phyloP scores from a whole-genome alignment of 345 rosid species.

The Cardamine chenopodiifolia region DNA sequence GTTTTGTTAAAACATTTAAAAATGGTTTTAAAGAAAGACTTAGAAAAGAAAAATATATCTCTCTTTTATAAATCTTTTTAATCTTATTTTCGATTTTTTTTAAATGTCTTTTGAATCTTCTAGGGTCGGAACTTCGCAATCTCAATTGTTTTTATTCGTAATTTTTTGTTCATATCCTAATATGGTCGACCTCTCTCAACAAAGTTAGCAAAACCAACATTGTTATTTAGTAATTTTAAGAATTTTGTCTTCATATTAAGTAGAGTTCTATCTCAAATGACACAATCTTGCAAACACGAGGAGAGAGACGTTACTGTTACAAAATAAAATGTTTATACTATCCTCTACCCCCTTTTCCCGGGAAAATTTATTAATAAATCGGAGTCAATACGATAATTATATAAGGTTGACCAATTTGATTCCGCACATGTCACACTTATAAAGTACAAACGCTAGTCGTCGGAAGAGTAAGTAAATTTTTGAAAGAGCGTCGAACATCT shows the following conservation, averaged over 20 bases:
- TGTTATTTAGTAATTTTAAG: neutral
- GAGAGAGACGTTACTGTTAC: slow-evolving; percentile 36
- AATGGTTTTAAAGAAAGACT: too few relatives aligned
- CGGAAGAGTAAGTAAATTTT: slow-evolving; percentile 49
- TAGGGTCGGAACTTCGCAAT: neutral
- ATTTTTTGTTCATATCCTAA: neutral
- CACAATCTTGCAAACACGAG: slow-evolving; percentile 24
- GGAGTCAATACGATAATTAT: slow-evolving; percentile 37
- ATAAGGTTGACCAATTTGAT: slow-evolving; percentile 39
- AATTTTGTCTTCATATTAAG: slow-evolving; percentile 22
- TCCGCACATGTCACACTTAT: slow-evolving; percentile 39
- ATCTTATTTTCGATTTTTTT: too few relatives aligned
- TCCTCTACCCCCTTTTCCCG: neutral
- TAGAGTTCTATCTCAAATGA: slow-evolving; percentile 12
- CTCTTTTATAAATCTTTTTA: too few relatives aligned
- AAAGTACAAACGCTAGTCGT: slow-evolving; percentile 53
- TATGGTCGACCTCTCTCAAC: neutral
- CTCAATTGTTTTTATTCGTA: too few relatives aligned
- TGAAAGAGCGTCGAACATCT: slow-evolving; percentile 39
- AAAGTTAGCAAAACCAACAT: neutral
- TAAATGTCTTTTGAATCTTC: too few relatives aligned
- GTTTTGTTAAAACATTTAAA: too few relatives aligned
- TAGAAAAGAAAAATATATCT: too few relatives aligned
- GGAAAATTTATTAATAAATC: neutral
- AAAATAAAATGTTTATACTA: neutral